Evolutionary conservation across 1,284 basidiomycete species (phyloP).

Genomic region (Ustilago esculenta): DNA sequence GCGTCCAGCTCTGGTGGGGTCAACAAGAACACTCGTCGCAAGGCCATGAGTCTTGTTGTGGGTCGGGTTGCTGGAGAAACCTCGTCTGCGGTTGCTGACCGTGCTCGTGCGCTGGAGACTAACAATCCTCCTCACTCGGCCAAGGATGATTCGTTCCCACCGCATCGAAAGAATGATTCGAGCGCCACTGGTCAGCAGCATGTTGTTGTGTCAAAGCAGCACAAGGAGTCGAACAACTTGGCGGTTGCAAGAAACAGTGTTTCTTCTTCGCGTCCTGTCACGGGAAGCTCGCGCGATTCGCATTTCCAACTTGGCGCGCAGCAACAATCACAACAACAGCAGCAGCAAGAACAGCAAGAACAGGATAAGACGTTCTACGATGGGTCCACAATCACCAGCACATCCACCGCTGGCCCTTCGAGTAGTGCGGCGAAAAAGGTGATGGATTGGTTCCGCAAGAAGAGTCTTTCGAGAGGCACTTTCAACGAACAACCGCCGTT

Average conservation of each 20-base stretch:
- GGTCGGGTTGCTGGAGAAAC: constrained; percentile 29
- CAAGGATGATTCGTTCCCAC: constrained; percentile 15
- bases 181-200: constrained; percentile 19
- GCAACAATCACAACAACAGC: constrained; percentile 11
- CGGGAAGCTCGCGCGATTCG: constrained; percentile 11
- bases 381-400: constrained; percentile 43
- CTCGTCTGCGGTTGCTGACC: constrained; percentile 37
- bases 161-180: constrained; percentile 25
- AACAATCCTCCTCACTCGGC: constrained; percentile 9
- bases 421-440: constrained; percentile 73
- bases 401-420: constrained; percentile 65
- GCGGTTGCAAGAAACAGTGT: constrained; percentile 14
- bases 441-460: constrained; percentile 75
- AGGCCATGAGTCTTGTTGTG: constrained; percentile 61
- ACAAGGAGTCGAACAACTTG: constrained; percentile 19
- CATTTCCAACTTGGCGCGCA: too few relatives aligned
- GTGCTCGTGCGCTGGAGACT: constrained; percentile 22
- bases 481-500: constrained; percentile 60
- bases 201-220: constrained; percentile 23
- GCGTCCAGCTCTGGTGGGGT: constrained; percentile 28
- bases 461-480: constrained; percentile 69
- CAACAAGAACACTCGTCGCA: constrained; percentile 43
- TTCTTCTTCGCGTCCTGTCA: constrained; percentile 19
- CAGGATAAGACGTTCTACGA: constrained; percentile 43
- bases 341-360: constrained; percentile 19